Base-by-base conservation (phyloP, 2,329 filamentous ascomycete genomes). In the Monosporascus sp. region DNA sequence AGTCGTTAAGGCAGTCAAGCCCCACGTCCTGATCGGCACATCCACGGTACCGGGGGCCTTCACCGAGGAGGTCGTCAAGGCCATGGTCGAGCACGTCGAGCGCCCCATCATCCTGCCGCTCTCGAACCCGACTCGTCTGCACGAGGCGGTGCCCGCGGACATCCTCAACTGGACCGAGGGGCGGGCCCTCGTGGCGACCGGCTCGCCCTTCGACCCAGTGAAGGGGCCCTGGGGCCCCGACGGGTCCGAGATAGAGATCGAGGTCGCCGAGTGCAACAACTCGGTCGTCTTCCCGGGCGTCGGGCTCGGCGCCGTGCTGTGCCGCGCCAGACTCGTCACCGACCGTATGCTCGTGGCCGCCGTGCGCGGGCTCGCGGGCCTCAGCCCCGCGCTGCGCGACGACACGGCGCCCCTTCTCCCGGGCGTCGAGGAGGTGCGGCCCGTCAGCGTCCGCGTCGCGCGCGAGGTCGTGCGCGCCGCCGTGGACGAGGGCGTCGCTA, bases 251-350 rank as follows among this genome's bases (percentile, higher is more conserved):
- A 55, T 77, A 1, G 68, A 70, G 56, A 73, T 79, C 54, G 70
- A 77, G 28, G 66, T 80, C 64, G 89, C 89, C 24, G 91, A 96
- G 70, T 96, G 91, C 73, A 96, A 96, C 73, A 96, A 96, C 72
- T 88, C 85, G 1, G 88, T 89, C 37, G 87, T 87, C 17, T 96
- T 95, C 69, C 91, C 91, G 0, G 90, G 90, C 0, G 93, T 96
- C 54, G 91, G 90, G 0, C 84, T 96, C 1, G 91, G 90, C 11
- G 82, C 82, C 7, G 81, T 96, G 0, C 79, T 96, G 1, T 85
- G 79, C 26, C 84, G 89, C 15, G 78, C 87, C 3, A 78, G 74
- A 14, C 76, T 85, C 0, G 71, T 96, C 28, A 88, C 87, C 0
- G 85, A 92, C 56, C 81, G 82, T 57, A 92, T 96, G 84, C 82